Evolutionary conservation across 1,284 basidiomycete species (phyloP), one percentile per base, ranked within the genome.

Genomic region (Austroboletus novae-zelandiae): DNA sequence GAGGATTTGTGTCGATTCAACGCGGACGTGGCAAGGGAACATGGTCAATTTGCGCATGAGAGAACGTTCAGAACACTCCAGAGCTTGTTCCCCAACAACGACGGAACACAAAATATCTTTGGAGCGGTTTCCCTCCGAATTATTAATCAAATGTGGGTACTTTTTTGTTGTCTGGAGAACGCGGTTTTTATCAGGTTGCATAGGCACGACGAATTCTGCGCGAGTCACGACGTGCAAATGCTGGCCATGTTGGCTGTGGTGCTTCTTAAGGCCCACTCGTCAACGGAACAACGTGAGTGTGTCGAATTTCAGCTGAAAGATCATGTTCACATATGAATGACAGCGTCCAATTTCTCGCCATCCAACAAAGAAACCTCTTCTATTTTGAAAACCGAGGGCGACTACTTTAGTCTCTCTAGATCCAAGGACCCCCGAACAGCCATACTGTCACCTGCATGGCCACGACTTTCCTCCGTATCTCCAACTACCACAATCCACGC

Each of bases 191-290:
- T 40, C 15, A 3, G 31, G 18, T 51, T 50, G 10, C 18, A 20
- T 37, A 93, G 89, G 52, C 85, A 92, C 56, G 60, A 69, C 1
- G 79, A 88, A 53, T 75, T 91, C 31, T 77, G 81, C 7, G 74
- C 73, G 23, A 73, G 74, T 29, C 87, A 81, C 57, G 91, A 95
- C 61, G 67, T 93, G 1, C 91, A 94, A 61, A 86, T 92, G 74
- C 75, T 95, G 4, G 89, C 88, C 0, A 85, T 94, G 74, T 61
- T 94, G 1, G 78, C 89, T 0, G 76, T 84, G 42, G 66, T 92
- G 17, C 70, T 94, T 4, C 72, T 91, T 4, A 80, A 80, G 60
- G 73, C 71, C 14, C 57, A 57, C 4, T 52, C 57, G 11, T 53
- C 65, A 3, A 56, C 37, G 20, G 57, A 62, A 20, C 57, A 57